These are phyloP conservation scores for Candida pseudofarinosa DNA, from an alignment of 805 yeast genomes.

Conservation along the genomic window DNA sequence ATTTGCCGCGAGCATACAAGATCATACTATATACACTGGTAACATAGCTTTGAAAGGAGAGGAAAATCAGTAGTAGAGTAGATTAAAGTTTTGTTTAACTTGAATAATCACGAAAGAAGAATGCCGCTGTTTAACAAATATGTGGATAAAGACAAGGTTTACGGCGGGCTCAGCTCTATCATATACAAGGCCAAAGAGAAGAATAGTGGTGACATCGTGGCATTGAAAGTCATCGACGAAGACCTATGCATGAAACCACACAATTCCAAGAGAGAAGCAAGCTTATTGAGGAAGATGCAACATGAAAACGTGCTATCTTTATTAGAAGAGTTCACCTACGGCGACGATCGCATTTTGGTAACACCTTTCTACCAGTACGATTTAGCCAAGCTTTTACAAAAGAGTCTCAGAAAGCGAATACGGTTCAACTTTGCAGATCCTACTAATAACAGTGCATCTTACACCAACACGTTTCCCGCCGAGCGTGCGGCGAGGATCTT, in stretches of 20 bases:
- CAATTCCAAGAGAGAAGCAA: slow-evolving; percentile 27
- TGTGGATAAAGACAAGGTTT: slow-evolving; percentile 17
- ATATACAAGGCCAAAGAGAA: slow-evolving; percentile 23
- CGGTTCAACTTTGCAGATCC: slow-evolving; percentile 24
- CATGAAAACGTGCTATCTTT: slow-evolving; percentile 13
- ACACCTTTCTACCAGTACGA: slow-evolving; percentile 27
- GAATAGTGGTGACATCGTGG: slow-evolving; percentile 12
- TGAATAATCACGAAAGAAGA: too few relatives aligned
- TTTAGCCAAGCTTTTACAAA: slow-evolving; percentile 19
- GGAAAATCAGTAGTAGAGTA: too few relatives aligned
- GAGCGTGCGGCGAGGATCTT: slow-evolving; percentile 11
- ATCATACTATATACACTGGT: too few relatives aligned
- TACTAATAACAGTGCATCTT: slow-evolving; percentile 7
- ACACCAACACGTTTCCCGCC: slow-evolving; percentile 12
- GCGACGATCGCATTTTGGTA: slow-evolving; percentile 33
- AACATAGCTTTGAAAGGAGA: too few relatives aligned
- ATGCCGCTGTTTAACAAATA: slow-evolving; percentile 8
- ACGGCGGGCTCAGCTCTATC: slow-evolving; percentile 32
- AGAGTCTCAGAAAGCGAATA: slow-evolving; percentile 16
- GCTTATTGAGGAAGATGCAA: slow-evolving; percentile 18
- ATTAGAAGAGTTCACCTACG: slow-evolving; percentile 16
- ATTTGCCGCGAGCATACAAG: too few relatives aligned
- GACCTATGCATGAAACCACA: slow-evolving; percentile 37
- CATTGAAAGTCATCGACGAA: slow-evolving; percentile 35
- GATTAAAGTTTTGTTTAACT: too few relatives aligned